These are phyloP conservation scores for Schrenkiella parvula DNA, from an alignment of 345 rosid species.

Conservation along the genomic window DNA sequence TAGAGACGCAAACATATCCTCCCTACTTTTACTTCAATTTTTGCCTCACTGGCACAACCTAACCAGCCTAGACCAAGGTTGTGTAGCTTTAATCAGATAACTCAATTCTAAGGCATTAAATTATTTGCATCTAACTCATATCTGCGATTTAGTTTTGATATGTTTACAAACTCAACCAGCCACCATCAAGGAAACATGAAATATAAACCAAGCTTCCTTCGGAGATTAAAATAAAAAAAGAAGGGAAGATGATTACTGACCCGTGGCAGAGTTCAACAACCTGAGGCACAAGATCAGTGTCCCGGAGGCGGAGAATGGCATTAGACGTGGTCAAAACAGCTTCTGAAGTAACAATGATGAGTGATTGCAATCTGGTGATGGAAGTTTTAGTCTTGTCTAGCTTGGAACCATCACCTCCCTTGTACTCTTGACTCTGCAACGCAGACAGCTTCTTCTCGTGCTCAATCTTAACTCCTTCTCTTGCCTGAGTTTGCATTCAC, in stretches of 20 bases:
- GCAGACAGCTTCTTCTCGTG: slow-evolving; percentile 75
- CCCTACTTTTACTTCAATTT: background rate
- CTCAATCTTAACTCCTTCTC: slow-evolving; percentile 85
- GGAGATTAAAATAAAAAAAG: no score
- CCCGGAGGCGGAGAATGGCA: slow-evolving; percentile 69
- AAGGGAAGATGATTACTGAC: slow-evolving; percentile 36
- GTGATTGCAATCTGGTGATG: slow-evolving; percentile 58
- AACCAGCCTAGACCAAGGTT: background rate
- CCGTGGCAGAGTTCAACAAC: slow-evolving; percentile 83
- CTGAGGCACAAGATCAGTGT: slow-evolving; percentile 83
- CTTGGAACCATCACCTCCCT: slow-evolving; percentile 73
- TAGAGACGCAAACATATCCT: background rate
- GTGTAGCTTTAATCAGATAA: background rate
- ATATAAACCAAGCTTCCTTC: no score
- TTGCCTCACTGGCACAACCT: background rate
- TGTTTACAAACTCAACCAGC: background rate
- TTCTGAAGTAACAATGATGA: slow-evolving; percentile 68
- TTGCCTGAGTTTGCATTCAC: slow-evolving; percentile 40
- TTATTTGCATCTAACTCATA: background rate
- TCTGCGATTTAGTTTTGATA: background rate
- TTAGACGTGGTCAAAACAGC: slow-evolving; percentile 87
- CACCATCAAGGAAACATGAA: background rate
- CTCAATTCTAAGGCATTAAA: background rate
- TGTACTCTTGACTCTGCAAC: slow-evolving; percentile 84
- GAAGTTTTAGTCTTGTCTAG: slow-evolving; percentile 81